phyloP scores from a whole-genome alignment of 1,284 basidiomycete species.

The Naganishia sp. region DNA sequence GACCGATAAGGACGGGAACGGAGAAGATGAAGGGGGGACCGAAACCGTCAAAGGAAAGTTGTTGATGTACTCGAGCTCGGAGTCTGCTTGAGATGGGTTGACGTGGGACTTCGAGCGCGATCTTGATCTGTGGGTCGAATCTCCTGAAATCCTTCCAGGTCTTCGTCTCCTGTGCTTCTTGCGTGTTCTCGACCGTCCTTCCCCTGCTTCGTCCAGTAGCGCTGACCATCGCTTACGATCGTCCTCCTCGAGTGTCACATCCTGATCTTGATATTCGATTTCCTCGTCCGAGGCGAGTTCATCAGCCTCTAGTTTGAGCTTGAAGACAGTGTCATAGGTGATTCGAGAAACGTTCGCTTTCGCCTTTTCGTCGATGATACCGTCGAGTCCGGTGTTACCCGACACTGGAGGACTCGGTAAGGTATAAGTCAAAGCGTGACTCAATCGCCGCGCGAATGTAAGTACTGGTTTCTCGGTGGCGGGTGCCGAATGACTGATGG shows the following conservation, averaged over 20 bases:
- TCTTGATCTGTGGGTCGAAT: neutral
- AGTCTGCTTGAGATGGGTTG: too few relatives aligned
- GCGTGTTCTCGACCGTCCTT: neutral
- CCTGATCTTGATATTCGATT: neutral
- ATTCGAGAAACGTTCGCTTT: neutral
- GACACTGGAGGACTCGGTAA: neutral
- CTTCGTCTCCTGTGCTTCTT: too few relatives aligned
- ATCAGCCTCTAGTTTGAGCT: constrained; percentile 17
- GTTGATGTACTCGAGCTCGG: too few relatives aligned
- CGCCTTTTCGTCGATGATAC: neutral
- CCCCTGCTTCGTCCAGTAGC: neutral
- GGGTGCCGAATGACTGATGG: neutral
- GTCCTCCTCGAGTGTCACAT: neutral
- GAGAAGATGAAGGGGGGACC: too few relatives aligned
- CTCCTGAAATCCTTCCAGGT: neutral
- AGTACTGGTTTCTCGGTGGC: neutral
- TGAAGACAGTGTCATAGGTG: constrained; percentile 13
- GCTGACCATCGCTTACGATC: constrained; percentile 1
- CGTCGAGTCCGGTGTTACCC: too few relatives aligned
- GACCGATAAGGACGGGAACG: too few relatives aligned
- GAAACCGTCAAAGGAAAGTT: too few relatives aligned
- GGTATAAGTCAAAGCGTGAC: constrained; percentile 8
- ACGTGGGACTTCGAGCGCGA: neutral
- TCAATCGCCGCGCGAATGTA: neutral
- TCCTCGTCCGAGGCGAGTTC: constrained; percentile 21